phyloP scores from a whole-genome alignment of 495 filamentous ascomycete genomes.

The Aspergillus ostianus region DNA sequence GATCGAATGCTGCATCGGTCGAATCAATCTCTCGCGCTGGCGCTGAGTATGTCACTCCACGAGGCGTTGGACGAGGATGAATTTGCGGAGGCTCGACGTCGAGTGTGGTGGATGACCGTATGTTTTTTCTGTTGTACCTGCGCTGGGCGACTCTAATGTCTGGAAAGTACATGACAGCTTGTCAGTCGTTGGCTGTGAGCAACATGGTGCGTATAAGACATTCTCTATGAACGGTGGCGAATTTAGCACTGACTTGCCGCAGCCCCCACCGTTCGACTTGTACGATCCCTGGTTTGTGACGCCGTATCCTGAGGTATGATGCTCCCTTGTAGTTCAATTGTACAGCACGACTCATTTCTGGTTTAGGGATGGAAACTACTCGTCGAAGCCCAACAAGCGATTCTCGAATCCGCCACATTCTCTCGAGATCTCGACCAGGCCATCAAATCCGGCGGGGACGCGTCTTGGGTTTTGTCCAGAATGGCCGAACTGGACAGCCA shows the following conservation, averaged over 20 bases:
- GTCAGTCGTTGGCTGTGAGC: constrained; percentile 47
- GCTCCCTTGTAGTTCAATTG: not conserved
- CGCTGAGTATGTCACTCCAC: constrained; percentile 43
- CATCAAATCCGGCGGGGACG: constrained; percentile 10
- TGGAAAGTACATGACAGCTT: constrained; percentile 27
- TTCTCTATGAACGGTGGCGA: constrained; percentile 8
- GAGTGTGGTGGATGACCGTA: constrained; percentile 54
- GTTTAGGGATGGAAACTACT: constrained; percentile 43
- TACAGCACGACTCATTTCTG: constrained; percentile 21
- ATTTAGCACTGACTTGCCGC: constrained; percentile 6
- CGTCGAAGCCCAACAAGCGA: constrained; percentile 46
- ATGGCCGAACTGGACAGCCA: constrained; percentile 42
- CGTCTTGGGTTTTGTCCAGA: constrained; percentile 32
- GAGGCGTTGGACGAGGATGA: constrained; percentile 36
- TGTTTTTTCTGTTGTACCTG: constrained; percentile 1
- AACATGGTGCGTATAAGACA: constrained; percentile 36
- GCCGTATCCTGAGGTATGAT: constrained; percentile 37
- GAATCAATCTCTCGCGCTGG: constrained; percentile 44
- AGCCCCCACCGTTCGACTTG: constrained; percentile 41
- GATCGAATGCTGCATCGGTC: constrained; percentile 48
- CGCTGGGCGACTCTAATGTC: not conserved
- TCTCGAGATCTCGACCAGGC: constrained; percentile 37
- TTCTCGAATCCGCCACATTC: constrained; percentile 44
- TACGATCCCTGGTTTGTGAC: constrained; percentile 48
- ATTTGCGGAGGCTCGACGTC: constrained; percentile 41